Conservation (phyloP, 2,329 filamentous ascomycete species). For the Phialemoniopsis sp. region DNA sequence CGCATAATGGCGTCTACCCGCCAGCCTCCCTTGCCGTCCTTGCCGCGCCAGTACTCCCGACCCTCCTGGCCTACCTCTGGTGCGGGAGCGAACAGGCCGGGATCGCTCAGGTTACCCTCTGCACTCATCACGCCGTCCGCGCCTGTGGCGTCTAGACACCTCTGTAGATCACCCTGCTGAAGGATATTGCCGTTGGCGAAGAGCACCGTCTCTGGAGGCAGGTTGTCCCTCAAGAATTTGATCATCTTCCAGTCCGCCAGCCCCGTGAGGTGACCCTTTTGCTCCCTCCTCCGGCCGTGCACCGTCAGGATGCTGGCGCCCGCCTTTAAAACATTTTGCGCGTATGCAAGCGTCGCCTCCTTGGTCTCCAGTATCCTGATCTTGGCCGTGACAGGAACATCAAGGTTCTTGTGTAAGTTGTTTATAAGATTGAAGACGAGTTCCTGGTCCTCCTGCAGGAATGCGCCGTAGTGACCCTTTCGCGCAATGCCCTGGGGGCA, state of each 20-base stretch:
- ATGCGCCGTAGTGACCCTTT: slow-evolving; percentile 88
- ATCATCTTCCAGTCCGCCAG: slow-evolving; percentile 90
- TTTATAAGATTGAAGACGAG: slow-evolving; percentile 80
- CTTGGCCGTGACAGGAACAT: slow-evolving; percentile 89
- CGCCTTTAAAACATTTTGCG: slow-evolving; percentile 77
- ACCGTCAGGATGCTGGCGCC: slow-evolving; percentile 93
- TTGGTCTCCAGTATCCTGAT: slow-evolving; percentile 84
- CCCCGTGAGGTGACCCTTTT: slow-evolving; percentile 94
- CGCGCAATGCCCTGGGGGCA: slow-evolving; percentile 94
- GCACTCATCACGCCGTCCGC: slow-evolving; percentile 95
- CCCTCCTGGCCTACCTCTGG: slow-evolving; percentile 63
- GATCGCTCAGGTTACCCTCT: slow-evolving; percentile 91
- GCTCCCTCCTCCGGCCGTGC: slow-evolving; percentile 82
- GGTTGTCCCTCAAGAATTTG: slow-evolving; percentile 72
- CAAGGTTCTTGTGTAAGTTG: slow-evolving; percentile 72
- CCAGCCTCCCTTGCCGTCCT: slow-evolving; percentile 77
- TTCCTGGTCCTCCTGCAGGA: slow-evolving; percentile 88
- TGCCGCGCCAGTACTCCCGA: slow-evolving; percentile 82
- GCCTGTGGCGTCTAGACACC: slow-evolving; percentile 77
- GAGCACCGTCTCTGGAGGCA: slow-evolving; percentile 84
- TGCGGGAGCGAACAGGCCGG: slow-evolving; percentile 72
- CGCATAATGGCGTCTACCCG: slow-evolving; percentile 83
- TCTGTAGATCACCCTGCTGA: slow-evolving; percentile 70
- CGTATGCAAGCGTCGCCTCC: slow-evolving; percentile 85
- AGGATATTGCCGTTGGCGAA: slow-evolving; percentile 97